phyloP scores from a whole-genome alignment of 805 yeast genomes.

The Diddensiella santjacobensis region DNA sequence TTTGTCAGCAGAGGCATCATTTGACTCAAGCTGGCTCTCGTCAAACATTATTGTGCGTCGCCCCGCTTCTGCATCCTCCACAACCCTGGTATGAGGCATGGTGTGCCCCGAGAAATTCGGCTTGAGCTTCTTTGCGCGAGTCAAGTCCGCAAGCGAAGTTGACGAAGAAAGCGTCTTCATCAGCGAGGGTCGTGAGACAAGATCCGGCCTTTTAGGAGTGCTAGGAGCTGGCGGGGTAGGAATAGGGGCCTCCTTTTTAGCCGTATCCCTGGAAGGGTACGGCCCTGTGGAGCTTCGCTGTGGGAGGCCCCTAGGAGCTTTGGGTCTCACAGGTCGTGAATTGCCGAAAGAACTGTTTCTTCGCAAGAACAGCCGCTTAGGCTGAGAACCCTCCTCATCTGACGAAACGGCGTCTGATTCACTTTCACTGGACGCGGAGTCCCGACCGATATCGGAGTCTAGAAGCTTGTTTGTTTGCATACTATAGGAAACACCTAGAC shows the following conservation, averaged over 20 bases:
- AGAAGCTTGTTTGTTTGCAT: constrained; percentile 61
- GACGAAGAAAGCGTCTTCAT: constrained; percentile 21
- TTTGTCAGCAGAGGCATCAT: constrained; percentile 9
- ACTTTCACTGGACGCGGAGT: constrained; percentile 9
- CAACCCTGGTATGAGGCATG: constrained; percentile 30
- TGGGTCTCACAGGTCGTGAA: background rate
- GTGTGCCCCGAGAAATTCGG: constrained; percentile 33
- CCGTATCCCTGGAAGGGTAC: background rate
- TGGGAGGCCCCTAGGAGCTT: background rate
- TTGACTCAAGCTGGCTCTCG: constrained; percentile 7
- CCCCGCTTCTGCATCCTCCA: constrained; percentile 30
- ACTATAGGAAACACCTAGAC: constrained; percentile 71
- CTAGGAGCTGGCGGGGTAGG: background rate
- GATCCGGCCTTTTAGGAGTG: background rate
- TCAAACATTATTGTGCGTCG: constrained; percentile 28
- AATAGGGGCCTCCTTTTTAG: background rate
- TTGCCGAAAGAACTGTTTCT: constrained; percentile 5
- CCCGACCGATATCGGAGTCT: constrained; percentile 27
- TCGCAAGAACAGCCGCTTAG: constrained; percentile 5
- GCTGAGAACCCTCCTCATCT: constrained; percentile 22
- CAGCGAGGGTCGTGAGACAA: constrained; percentile 20
- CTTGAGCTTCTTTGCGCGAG: constrained; percentile 22
- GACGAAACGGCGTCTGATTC: constrained; percentile 24
- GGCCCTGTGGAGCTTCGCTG: background rate
- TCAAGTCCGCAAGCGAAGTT: constrained; percentile 15